phyloP scores from a whole-genome alignment of 1,284 basidiomycete genomes.

The Coniferiporia sulphurascens region DNA sequence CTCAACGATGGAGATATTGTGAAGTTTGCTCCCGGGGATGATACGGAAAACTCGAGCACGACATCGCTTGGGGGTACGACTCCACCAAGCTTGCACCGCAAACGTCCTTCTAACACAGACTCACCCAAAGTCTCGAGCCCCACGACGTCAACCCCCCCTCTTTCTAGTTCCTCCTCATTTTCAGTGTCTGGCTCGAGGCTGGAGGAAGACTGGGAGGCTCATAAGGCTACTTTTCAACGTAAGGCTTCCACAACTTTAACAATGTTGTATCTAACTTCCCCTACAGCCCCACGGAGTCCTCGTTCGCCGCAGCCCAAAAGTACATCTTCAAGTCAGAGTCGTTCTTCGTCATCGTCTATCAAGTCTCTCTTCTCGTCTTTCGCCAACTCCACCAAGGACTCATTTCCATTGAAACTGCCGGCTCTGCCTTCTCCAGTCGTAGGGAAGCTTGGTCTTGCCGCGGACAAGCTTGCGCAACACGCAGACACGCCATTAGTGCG shows the following conservation, averaged over 20 bases:
- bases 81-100: background rate
- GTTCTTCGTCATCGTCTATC: background rate
- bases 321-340: background rate
- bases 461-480: conserved; percentile 33
- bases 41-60: background rate
- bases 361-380: conserved; percentile 1
- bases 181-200: background rate
- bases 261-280: background rate
- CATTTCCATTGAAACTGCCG: conserved; percentile 14
- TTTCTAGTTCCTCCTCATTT: background rate
- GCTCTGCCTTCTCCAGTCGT: conserved; percentile 22
- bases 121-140: background rate
- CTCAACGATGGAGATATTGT: conserved; percentile 36
- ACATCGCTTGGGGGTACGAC: background rate
- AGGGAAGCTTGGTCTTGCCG: conserved; percentile 28
- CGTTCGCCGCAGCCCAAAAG: background rate
- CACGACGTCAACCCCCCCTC: background rate
- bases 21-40: background rate
- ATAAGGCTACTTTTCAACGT: conserved; percentile 9
- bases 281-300: background rate
- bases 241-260: background rate
- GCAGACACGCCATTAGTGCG: conserved; percentile 38
- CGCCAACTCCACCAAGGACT: conserved; percentile 4
- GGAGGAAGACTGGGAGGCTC: conserved; percentile 11
- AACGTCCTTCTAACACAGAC: background rate